Evolutionary conservation across 2,329 filamentous ascomycete species (phyloP).

Genomic region (Penicillium sp.): DNA sequence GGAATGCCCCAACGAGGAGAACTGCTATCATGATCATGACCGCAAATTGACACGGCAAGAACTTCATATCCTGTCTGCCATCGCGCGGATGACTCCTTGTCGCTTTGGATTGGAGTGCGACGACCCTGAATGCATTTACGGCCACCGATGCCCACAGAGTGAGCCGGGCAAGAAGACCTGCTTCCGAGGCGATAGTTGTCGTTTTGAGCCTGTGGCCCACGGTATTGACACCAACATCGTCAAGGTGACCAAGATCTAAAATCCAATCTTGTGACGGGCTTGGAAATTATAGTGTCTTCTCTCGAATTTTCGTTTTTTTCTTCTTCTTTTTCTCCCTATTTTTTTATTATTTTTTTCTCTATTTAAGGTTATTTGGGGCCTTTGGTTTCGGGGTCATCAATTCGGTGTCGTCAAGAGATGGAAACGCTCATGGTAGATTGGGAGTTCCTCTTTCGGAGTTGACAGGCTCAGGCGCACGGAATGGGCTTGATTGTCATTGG

Average conservation of each 20-base stretch:
- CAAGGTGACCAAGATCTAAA: conserved; percentile 49
- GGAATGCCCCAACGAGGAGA: conserved; percentile 55
- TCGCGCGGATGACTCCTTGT: conserved; percentile 64
- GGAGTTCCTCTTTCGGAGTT: not conserved
- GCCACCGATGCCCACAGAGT: conserved; percentile 60
- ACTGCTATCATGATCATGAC: conserved; percentile 56
- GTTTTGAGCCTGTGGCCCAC: conserved; percentile 59
- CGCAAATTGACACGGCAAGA: conserved; percentile 56
- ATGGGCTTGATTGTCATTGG: not conserved
- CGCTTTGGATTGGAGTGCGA: conserved; percentile 57
- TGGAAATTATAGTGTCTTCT: not conserved
- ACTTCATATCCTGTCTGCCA: conserved; percentile 54
- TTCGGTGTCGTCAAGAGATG: conserved; percentile 1
- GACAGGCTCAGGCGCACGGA: not conserved
- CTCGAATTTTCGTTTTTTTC: not conserved
- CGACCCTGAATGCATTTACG: conserved; percentile 63
- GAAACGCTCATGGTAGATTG: not conserved
- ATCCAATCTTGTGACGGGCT: not conserved
- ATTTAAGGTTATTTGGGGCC: conserved; percentile 2
- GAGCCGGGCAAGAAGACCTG: conserved; percentile 55
- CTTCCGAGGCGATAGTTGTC: conserved; percentile 58
- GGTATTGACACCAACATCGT: conserved; percentile 58
- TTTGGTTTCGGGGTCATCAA: not conserved
- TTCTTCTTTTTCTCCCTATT: not conserved
- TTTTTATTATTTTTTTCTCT: conserved; percentile 1